phyloP scores from a whole-genome alignment of 345 rosid genomes.

The Hibiscus tridactylites region DNA sequence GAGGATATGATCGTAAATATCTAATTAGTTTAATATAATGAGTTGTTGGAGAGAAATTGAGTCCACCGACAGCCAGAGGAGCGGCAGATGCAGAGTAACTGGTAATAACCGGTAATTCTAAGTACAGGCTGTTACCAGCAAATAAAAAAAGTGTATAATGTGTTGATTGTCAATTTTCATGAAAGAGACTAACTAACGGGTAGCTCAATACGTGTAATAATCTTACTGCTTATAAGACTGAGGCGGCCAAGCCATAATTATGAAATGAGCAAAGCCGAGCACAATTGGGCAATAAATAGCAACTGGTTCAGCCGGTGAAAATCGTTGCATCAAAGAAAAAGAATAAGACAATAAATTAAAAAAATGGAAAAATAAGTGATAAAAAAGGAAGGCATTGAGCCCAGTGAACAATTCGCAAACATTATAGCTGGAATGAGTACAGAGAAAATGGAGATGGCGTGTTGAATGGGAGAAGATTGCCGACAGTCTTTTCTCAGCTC shows the following conservation, averaged over 20 bases:
- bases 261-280: not conserved
- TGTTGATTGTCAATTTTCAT: not conserved
- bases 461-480: constrained; percentile 36
- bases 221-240: too few species aligned
- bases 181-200: not conserved
- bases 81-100: constrained; percentile 17
- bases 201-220: too few species aligned
- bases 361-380: constrained; percentile 7
- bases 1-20: not conserved
- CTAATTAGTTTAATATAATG: not conserved
- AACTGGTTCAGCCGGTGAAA: constrained; percentile 5
- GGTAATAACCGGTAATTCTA: constrained; percentile 25
- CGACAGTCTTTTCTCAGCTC: not conserved
- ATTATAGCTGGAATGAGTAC: constrained; percentile 5
- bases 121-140: constrained; percentile 28
- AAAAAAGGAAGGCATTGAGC: constrained; percentile 20
- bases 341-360: constrained; percentile 5
- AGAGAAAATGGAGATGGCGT: constrained; percentile 42
- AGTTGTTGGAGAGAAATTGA: not conserved
- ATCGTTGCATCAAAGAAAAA: constrained; percentile 9
- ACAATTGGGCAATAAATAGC: not conserved
- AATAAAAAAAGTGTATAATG: too few species aligned
- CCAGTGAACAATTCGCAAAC: not conserved
- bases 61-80: constrained; percentile 38
- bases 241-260: too few species aligned